Base-by-base conservation (phyloP, 371 early-diverging fungal genomes). In the Mucor plumbeus region DNA sequence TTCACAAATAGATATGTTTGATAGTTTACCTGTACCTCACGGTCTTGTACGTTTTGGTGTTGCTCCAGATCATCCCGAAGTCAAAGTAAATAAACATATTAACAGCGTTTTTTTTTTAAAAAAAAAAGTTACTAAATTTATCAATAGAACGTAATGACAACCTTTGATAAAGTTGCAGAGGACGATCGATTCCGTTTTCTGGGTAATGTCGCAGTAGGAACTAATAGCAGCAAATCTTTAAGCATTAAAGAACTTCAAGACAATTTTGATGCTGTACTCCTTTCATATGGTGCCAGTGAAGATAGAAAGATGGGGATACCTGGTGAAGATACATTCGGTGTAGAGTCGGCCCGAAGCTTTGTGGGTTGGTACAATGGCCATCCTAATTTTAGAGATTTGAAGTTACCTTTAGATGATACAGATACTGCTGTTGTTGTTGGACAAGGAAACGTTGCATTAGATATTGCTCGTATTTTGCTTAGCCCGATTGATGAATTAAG, bases 1-100 rank as follows among this genome's bases (percentile, higher is more conserved):
- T 43, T 78, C 83, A 0, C 63, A 75, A 11, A 75, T 98, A 41
- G 96, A 98, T 75, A 91, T 99, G 82, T 93, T 89, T 70, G 99
- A 99, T 71, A 81, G 82, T 21, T 79, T 92, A 1, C 93, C 96
- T 3, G 85, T 92, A 1, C 98, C 98, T 8, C 93, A 92, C 77
- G 99, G 99, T 0, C 85, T 98, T 31, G 95, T 96, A 13, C 89
- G 97, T 4, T 97, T 88, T 75, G 98, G 99, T 35, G 99, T 99
- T 5, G 98, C 99, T n/a, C 98, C 99, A 4, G 98, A 98, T 77
- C 99, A 99, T 74, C 95, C 94, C 4, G 99, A 97, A 78, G 98
- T 98, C 33, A 97, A 98, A 87, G 93, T 93, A 87, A 43, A 11
- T 19, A 15, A 14, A 5, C 15, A 41, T 41, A 15, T 1, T 0